These are phyloP conservation scores for Starmerella bombi DNA, from an alignment of 805 yeast genomes.

Conservation along the genomic window DNA sequence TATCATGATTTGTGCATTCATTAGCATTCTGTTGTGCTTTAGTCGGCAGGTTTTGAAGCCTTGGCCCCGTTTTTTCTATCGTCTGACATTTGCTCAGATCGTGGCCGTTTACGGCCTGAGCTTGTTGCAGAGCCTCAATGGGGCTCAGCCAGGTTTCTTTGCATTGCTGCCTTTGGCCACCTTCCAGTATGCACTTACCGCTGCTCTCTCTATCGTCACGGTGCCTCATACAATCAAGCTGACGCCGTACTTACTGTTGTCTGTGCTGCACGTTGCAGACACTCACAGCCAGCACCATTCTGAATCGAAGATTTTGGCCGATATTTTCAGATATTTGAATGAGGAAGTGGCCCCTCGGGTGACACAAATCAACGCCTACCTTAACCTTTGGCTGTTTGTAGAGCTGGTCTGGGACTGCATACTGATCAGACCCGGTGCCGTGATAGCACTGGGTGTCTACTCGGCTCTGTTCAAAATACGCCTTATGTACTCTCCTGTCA, in stretches of 20 bases:
- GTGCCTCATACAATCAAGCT: constrained; percentile 49
- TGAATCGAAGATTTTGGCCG: constrained; percentile 1
- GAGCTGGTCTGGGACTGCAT: constrained; percentile 37
- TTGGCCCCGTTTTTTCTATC: constrained; percentile 21
- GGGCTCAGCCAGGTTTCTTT: constrained; percentile 46
- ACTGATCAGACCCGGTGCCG: constrained; percentile 49
- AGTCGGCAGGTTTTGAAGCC: constrained; percentile 20
- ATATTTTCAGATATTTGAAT: constrained; percentile 6
- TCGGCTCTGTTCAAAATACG: constrained; percentile 55
- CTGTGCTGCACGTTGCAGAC: constrained; percentile 64
- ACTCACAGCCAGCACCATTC: constrained; percentile 12
- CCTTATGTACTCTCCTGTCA: constrained; percentile 54
- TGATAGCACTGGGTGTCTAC: constrained; percentile 37
- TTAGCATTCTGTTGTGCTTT: constrained; percentile 17
- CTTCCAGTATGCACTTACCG: constrained; percentile 53
- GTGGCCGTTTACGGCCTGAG: constrained; percentile 21
- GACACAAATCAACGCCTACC: constrained; percentile 30
- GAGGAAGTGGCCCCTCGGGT: constrained; percentile 13
- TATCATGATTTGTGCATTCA: constrained; percentile 2
- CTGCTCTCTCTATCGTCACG: constrained; percentile 42
- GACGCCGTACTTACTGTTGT: constrained; percentile 57
- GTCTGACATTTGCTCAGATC: constrained; percentile 19
- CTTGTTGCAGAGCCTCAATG: constrained; percentile 37
- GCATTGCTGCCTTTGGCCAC: constrained; percentile 59
- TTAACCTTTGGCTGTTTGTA: constrained; percentile 37